Evolutionary conservation across 495 filamentous ascomycete species (phyloP), one percentile per base, ranked within the genome.

Genomic region (Pyrenula aspistea): DNA sequence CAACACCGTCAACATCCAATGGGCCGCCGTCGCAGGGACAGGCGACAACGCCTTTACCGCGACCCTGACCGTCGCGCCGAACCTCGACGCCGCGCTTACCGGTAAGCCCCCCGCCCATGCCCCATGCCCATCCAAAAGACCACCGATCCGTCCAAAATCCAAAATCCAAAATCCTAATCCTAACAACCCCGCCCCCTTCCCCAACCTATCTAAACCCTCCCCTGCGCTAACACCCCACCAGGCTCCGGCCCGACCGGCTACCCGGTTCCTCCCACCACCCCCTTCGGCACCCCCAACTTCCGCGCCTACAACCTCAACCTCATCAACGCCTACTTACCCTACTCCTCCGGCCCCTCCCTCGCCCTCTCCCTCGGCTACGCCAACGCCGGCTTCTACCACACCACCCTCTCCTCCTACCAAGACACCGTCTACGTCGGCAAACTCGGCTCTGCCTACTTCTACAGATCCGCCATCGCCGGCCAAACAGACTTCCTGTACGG

Each of bases 371-470:
- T 80, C 24, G 77, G 74, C 55, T 75, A 76, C 24, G 77, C 79
- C 1, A 83, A 84, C 63, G 73, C 77, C 2, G 77, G 77, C 0
- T 84, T 83, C 61, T 83, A 83, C 60, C 75, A 77, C 57, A 77
- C 74, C 24, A 73, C 75, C 0, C 81, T 83, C 57, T 78, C 78
- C 59, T 76, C 71, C 54, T 83, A 80, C 56, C 80, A 83, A 68
- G 81, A 83, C 61, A 83, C 80, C 21, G 76, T 84, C 55, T 84
- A 83, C 61, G 63, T 83, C 3, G 81, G 81, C 53, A 84, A 84
- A 60, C 70, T 82, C 2, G 80, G 76, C 25, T 82, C 79, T 57
- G 74, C 77, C 8, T 84, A 83, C 67, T 77, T 83, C 68, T 71
- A 77, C 60, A 66, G 71, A 23, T 71, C 65, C 58, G 71, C 73